These are phyloP conservation scores for Diaporthe citri DNA, from an alignment of 2,329 filamentous ascomycete genomes.

Conservation along the genomic window DNA sequence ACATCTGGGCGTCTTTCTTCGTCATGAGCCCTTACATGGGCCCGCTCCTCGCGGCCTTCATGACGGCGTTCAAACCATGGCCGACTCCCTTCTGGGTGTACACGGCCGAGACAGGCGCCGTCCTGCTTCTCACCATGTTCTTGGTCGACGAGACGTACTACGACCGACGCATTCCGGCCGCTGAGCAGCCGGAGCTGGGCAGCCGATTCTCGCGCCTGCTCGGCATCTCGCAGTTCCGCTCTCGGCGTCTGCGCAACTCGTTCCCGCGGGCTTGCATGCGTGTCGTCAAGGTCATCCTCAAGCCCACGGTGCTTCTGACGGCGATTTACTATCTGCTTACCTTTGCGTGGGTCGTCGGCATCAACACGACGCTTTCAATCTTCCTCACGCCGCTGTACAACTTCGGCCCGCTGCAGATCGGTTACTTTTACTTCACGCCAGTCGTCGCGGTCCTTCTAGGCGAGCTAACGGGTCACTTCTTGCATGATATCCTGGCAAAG, in stretches of 20 bases:
- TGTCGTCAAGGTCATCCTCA: constrained; percentile 53
- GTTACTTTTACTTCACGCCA: constrained; percentile 70
- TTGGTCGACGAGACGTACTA: constrained; percentile 65
- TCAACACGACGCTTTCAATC: constrained; percentile 68
- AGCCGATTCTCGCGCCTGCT: constrained; percentile 47
- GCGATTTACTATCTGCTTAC: constrained; percentile 54
- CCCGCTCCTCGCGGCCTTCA: constrained; percentile 61
- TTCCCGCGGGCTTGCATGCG: constrained; percentile 56
- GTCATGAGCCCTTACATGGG: constrained; percentile 59
- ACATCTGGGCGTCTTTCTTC: constrained; percentile 60
- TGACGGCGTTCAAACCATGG: constrained; percentile 60
- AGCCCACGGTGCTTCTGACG: constrained; percentile 54
- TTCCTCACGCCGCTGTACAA: constrained; percentile 64
- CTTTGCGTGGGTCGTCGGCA: constrained; percentile 65
- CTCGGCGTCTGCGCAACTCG: constrained; percentile 54
- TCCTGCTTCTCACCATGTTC: constrained; percentile 54
- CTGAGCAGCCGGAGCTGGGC: constrained; percentile 52
- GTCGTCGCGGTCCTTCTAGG: constrained; percentile 67
- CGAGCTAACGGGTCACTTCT: constrained; percentile 66
- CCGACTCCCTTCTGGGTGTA: constrained; percentile 62
- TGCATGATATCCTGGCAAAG: constrained; percentile 64
- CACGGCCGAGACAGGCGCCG: constrained; percentile 54
- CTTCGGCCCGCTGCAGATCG: constrained; percentile 63
- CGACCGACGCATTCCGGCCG: constrained; percentile 54
- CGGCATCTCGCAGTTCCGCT: constrained; percentile 52